These are phyloP conservation scores for Prunus salicina DNA, from an alignment of 306 rosid genomes.

Conservation along the genomic window DNA sequence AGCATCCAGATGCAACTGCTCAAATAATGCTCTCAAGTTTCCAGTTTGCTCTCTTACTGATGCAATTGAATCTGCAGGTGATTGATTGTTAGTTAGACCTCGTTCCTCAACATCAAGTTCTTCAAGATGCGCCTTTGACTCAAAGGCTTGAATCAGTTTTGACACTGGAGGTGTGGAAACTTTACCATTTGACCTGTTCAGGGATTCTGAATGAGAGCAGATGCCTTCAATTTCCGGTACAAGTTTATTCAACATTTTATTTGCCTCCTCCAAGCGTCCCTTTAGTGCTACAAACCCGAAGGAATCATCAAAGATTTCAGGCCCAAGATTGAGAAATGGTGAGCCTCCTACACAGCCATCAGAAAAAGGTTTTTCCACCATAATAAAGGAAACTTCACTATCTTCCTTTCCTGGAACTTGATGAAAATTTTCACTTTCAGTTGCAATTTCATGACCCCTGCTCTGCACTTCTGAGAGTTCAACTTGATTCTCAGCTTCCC, in stretches of 20 bases:
- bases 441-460: conserved; percentile 35
- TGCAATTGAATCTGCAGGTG: conserved; percentile 42
- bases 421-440: conserved; percentile 33
- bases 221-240: conserved; percentile 55
- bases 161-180: conserved; percentile 56
- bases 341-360: conserved; percentile 28
- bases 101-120: conserved; percentile 52
- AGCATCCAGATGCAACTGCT: conserved; percentile 55
- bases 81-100: conserved; percentile 32
- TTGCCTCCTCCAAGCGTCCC: conserved; percentile 52
- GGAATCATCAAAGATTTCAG: conserved; percentile 46
- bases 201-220: conserved; percentile 41
- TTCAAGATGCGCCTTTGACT: conserved; percentile 54
- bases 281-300: conserved; percentile 53
- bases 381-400: conserved; percentile 14
- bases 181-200: conserved; percentile 42
- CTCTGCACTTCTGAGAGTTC: conserved; percentile 26
- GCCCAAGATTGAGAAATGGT: conserved; percentile 30
- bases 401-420: conserved; percentile 31
- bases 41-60: conserved; percentile 46
- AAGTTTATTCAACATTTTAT: conserved; percentile 53
- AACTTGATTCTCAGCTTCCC: conserved; percentile 37
- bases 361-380: conserved; percentile 20
- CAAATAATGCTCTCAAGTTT: conserved; percentile 55
- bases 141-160: conserved; percentile 87